Evolutionary conservation across 345 rosid species (phyloP).

Genomic region (Bruguiera gymnorhiza): DNA sequence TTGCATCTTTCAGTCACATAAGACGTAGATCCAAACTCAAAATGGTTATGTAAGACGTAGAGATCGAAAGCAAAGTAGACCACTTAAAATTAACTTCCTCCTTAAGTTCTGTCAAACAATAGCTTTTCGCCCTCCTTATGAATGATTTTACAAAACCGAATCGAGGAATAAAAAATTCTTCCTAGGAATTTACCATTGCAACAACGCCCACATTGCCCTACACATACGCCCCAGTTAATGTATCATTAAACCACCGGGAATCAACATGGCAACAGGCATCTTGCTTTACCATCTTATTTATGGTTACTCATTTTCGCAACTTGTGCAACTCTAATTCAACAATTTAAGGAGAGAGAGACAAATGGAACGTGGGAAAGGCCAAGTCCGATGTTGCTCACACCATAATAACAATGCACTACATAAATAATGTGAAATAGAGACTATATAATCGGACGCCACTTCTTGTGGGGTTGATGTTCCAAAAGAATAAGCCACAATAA

Average conservation of each 20-base stretch:
- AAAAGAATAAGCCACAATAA: constrained; percentile 34
- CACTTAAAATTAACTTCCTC: neutral
- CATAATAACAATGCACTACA: neutral
- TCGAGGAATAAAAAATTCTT: neutral
- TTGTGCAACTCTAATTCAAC: too few species aligned
- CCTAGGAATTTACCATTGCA: neutral
- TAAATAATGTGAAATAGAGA: constrained; percentile 2
- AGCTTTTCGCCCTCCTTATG: neutral
- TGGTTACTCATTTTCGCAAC: too few species aligned
- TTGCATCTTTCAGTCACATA: neutral
- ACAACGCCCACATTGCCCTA: neutral
- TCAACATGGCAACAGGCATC: too few species aligned
- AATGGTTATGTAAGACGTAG: neutral
- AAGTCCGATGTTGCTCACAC: neutral
- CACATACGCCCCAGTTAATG: neutral
- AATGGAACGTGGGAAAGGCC: too few species aligned
- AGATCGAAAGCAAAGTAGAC: neutral
- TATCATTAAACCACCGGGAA: neutral
- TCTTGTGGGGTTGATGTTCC: constrained; percentile 19
- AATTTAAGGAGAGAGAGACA: too few species aligned
- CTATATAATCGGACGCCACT: constrained; percentile 5
- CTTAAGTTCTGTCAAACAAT: neutral
- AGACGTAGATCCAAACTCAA: neutral
- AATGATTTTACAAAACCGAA: neutral
- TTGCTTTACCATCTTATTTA: too few species aligned